Base-by-base conservation (phyloP, 2,329 filamentous ascomycete genomes). In the Beauveria bassiana region DNA sequence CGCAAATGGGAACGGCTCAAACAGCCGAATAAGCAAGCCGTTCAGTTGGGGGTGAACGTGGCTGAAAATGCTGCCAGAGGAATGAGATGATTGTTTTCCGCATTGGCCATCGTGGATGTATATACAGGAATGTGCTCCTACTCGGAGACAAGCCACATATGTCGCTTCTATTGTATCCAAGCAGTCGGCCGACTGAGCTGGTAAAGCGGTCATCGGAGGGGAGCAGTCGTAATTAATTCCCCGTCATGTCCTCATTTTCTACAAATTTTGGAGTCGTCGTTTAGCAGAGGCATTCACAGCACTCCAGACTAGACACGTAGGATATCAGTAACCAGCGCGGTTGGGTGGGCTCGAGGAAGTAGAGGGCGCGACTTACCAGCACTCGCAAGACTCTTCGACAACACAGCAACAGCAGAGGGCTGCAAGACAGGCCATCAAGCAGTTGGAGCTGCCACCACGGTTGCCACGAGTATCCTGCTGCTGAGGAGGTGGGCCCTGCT, bases 351-450 rank as follows among this genome's bases (percentile, higher is more conserved):
- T 12, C 26, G 42, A n/a, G 45, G 14, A 26, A 16, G 52, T 52
- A 16, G 34, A 28, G 12, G 57, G 5, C 16, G 58, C 40, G 50
- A 72, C 73, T 71, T 73, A 75, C 76, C 79, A 81, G 65, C 76
- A 78, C 67, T 82, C 79, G 69, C 79, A 81, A 34, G 73, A 75
- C 65, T 81, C 79, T 61, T 81, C 79, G 49, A 75, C 72, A 59
- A 78, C 75, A 64, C 78, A 81, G 70, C 79, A 82, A 70, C 77
- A 81, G 72, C 79, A 81, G 59, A 82, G 67, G 18, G 75, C 72
- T 9, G 79, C 79, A 52, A 82, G 70, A 72, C 78, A 81, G 61
- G 73, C 77, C 49, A 75, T 73, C 58, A 81, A 67, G 66, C 79
- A 81, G 66, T 73, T 75, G 62, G 74, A 73, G 58, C 74, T 70